Base-by-base conservation (phyloP, 1,284 basidiomycete genomes). In the Caloboletus firmus region DNA sequence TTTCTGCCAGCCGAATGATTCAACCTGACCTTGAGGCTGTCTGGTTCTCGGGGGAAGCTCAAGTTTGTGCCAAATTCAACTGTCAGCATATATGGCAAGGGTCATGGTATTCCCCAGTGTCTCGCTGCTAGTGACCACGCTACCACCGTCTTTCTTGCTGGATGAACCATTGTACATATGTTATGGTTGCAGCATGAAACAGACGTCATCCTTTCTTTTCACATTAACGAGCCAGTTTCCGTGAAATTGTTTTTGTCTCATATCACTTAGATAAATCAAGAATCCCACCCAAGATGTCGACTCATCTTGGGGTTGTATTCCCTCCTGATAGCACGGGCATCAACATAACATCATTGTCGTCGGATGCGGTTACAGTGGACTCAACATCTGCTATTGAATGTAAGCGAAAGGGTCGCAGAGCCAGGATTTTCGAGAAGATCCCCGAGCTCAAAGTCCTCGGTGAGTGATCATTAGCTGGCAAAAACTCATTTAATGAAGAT, bases 301-400 rank as follows among this genome's bases (percentile, higher is more conserved):
- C 30, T n/a, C n/a, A 45, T 35, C 34, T 45, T 30, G 37, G 39
- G 22, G 31, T 18, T 20, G 30, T 44, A 15, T 22, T 28, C 17
- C 32, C 26, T 40, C 24, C 39, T 20, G 52, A 24, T 48, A 20
- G 31, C 49, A 35, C 54, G 31, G 41, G 34, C 28, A 34, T 45
- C 22, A 30, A 24, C 28, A 6, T n/a, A n/a, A 28, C 26, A 4
- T 57, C 10, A 48, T 62, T 26, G 30, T 68, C 22, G 57, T 66
- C 26, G 63, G 64, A 37, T 64, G 61, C 30, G 64, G 69, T 28
- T 67, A 68, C 45, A 61, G 62, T 47, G 69, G 62, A n/a, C 45
- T 72, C 15, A 56, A n/a, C 63, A 1, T 66, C 60, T 46, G 63
- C 64, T 17, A 60, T 69, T 20, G 61, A 69, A 50, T 59, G 54